Evolutionary conservation across 164 flowering plant species (phyloP).

Genomic region (Nymphaea colorata): DNA sequence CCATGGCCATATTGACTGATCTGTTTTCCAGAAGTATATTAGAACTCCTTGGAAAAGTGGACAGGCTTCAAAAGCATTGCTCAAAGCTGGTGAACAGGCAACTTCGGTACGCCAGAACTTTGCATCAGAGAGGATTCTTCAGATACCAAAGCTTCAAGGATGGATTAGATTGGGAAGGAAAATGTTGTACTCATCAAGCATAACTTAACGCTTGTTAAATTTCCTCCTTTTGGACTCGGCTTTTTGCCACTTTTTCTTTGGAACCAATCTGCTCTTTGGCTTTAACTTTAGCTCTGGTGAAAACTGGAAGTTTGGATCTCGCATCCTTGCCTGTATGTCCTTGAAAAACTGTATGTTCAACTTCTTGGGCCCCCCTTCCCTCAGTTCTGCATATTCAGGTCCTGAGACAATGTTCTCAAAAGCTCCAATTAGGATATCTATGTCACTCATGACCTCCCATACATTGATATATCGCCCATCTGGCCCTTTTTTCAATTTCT

Average conservation of each 20-base stretch:
- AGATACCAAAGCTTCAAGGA: no score
- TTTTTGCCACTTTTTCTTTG: conserved; percentile 83
- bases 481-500: conserved; percentile 90
- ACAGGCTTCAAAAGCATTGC: no score
- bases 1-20: no score
- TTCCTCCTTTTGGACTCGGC: conserved; percentile 66
- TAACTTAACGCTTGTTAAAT: conserved; percentile 44
- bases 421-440: conserved; percentile 86
- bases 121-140: no score
- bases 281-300: conserved; percentile 80
- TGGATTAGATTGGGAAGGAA: no score
- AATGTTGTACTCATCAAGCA: no score
- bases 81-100: no score
- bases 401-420: conserved; percentile 93
- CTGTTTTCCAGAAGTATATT: no score
- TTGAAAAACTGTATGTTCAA: conserved; percentile 81
- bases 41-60: no score
- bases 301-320: conserved; percentile 86
- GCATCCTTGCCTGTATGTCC: conserved; percentile 92
- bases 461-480: conserved; percentile 93
- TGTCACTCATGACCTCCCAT: conserved; percentile 92
- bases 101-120: no score
- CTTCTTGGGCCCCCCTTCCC: conserved; percentile 84
- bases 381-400: conserved; percentile 84
- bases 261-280: conserved; percentile 82